phyloP scores from a whole-genome alignment of 2,329 filamentous ascomycete genomes.

The Aspergillus terreus region DNA sequence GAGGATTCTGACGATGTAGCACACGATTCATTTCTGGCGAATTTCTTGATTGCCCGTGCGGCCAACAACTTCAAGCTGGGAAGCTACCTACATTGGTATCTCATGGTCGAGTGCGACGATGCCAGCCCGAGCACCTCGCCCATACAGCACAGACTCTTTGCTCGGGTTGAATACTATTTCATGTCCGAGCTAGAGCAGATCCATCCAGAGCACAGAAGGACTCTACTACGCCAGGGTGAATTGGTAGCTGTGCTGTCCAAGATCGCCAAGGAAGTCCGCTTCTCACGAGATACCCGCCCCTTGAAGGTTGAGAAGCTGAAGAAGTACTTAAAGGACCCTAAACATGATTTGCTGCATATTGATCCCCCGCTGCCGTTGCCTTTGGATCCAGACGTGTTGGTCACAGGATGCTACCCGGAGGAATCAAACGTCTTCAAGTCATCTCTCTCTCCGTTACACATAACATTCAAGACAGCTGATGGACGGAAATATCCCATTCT shows the following conservation, averaged over 20 bases:
- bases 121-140: conserved; percentile 68
- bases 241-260: conserved; percentile 82
- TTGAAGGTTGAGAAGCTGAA: conserved; percentile 83
- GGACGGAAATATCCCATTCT: conserved; percentile 83
- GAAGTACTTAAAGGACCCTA: conserved; percentile 77
- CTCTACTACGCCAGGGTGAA: conserved; percentile 80
- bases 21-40: conserved; percentile 78
- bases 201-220: conserved; percentile 70
- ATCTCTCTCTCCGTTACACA: conserved; percentile 82
- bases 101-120: conserved; percentile 97
- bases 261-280: conserved; percentile 83
- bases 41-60: conserved; percentile 83
- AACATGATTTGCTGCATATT: conserved; percentile 80
- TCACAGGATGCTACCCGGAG: conserved; percentile 76
- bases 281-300: conserved; percentile 70
- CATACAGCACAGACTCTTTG: conserved; percentile 79
- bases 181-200: conserved; percentile 80
- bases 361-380: conserved; percentile 85
- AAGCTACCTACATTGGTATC: conserved; percentile 96
- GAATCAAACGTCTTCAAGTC: conserved; percentile 95
- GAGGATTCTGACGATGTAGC: conserved; percentile 59
- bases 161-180: conserved; percentile 92
- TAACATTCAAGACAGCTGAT: conserved; percentile 78
- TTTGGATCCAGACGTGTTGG: conserved; percentile 75
- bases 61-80: conserved; percentile 85